Evolutionary conservation across 352 stramenopile species (phyloP).

Genomic region (Blastocystis sp.): DNA sequence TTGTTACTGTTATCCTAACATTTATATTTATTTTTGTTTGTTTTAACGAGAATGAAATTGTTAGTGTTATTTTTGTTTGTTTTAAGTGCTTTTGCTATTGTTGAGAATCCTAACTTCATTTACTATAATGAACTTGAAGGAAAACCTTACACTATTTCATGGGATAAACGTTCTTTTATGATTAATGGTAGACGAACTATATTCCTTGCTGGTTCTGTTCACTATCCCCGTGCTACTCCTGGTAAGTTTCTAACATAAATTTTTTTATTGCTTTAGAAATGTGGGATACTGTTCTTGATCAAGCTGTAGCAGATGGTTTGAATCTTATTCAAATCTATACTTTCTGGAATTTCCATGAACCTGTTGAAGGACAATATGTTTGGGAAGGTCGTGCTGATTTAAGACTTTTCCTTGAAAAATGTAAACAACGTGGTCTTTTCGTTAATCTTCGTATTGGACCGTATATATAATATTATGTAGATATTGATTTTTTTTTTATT

Average conservation of each 20-base stretch:
- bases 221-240: constrained; percentile 20
- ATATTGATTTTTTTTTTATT: too few relatives aligned
- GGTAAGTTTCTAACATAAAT: too few relatives aligned
- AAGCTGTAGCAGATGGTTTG: constrained; percentile 18
- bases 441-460: constrained; percentile 22
- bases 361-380: constrained; percentile 14
- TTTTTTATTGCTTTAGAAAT: too few relatives aligned
- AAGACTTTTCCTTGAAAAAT: constrained; percentile 3
- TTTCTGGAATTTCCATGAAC: constrained; percentile 24
- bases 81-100: too few relatives aligned
- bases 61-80: too few relatives aligned
- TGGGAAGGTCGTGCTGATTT: constrained; percentile 15
- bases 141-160: constrained; percentile 18
- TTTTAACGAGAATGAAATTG: too few relatives aligned
- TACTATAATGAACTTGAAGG: constrained; percentile 5
- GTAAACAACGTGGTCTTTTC: background rate
- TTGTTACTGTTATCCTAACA: too few relatives aligned
- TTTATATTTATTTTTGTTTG: too few relatives aligned
- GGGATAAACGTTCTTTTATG: constrained; percentile 12
- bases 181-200: constrained; percentile 15
- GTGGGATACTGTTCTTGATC: constrained; percentile 10
- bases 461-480: too few relatives aligned
- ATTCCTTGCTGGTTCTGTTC: constrained; percentile 9
- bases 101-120: constrained; percentile 14
- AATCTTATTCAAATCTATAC: constrained; percentile 28